These are phyloP conservation scores for Erodium chrysanthum DNA, from an alignment of 441 rosid genomes.

Conservation along the genomic window DNA sequence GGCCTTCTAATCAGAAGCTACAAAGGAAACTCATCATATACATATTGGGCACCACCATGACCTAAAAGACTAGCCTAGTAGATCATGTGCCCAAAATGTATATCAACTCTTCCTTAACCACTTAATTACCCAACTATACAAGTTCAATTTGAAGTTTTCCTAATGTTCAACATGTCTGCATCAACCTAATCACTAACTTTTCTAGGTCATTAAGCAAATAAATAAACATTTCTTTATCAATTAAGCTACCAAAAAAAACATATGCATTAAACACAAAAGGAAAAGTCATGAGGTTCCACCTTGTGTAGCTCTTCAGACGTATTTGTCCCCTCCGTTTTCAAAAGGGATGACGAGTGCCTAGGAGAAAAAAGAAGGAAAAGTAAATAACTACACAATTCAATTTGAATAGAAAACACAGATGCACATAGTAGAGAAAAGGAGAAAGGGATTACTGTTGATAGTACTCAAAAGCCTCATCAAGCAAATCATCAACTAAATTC, in stretches of 20 bases:
- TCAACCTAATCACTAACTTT: too few relatives aligned
- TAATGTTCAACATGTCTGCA: not conserved
- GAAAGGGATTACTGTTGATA: conserved; percentile 30
- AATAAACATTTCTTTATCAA: not conserved
- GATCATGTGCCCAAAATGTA: too few relatives aligned
- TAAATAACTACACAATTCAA: not conserved
- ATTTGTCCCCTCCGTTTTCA: conserved; percentile 36
- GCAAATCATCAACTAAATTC: conserved; percentile 53
- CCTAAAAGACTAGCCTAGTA: too few relatives aligned
- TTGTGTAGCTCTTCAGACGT: conserved; percentile 38
- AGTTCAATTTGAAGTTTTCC: not conserved
- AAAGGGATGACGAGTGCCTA: conserved; percentile 48
- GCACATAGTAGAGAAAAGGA: conserved; percentile 7
- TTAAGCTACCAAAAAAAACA: not conserved
- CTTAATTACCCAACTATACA: too few relatives aligned
- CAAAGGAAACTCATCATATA: too few relatives aligned
- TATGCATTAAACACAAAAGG: not conserved
- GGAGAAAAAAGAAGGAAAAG: not conserved
- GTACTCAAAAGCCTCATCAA: conserved; percentile 56
- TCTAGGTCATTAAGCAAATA: not conserved
- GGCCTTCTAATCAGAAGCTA: too few relatives aligned
- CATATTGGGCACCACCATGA: too few relatives aligned
- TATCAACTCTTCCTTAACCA: too few relatives aligned
- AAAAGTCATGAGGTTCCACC: conserved; percentile 20
- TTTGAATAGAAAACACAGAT: not conserved